A percentile compares a stretch with the other conserved stretches of the same genome.
Conservation (phyloP, 495 filamentous ascomycete species). For the Aspergillus olivimuriae region DNA sequence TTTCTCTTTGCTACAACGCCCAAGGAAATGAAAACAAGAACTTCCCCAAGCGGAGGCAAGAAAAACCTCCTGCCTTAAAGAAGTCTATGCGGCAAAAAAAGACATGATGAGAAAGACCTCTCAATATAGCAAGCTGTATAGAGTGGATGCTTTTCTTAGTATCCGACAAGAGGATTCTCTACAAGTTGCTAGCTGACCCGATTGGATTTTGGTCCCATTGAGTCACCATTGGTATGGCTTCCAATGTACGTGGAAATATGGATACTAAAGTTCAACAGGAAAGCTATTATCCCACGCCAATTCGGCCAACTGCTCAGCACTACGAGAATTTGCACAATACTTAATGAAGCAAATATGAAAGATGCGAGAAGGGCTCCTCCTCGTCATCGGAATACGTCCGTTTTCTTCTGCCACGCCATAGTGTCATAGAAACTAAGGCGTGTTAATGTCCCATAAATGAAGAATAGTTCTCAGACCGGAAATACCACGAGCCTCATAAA, state of each 20-base stretch:
- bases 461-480: neutral
- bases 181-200: neutral
- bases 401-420: neutral
- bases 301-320: neutral
- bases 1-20: neutral
- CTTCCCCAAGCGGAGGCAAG: neutral
- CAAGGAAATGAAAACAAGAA: neutral
- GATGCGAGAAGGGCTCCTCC: neutral
- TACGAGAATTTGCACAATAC: neutral
- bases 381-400: neutral
- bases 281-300: neutral
- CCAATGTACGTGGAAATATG: neutral
- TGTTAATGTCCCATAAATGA: neutral
- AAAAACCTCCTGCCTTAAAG: neutral
- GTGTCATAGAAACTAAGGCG: neutral
- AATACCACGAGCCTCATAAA: neutral
- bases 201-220: neutral
- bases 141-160: neutral
- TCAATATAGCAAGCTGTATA: neutral
- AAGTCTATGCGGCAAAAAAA: neutral
- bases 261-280: neutral
- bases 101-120: neutral
- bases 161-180: neutral
- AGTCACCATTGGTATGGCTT: neutral
- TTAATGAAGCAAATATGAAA: neutral